Evolutionary conservation across 352 stramenopile genomes (phyloP).

Genomic region (Globisporangium spiculum): DNA sequence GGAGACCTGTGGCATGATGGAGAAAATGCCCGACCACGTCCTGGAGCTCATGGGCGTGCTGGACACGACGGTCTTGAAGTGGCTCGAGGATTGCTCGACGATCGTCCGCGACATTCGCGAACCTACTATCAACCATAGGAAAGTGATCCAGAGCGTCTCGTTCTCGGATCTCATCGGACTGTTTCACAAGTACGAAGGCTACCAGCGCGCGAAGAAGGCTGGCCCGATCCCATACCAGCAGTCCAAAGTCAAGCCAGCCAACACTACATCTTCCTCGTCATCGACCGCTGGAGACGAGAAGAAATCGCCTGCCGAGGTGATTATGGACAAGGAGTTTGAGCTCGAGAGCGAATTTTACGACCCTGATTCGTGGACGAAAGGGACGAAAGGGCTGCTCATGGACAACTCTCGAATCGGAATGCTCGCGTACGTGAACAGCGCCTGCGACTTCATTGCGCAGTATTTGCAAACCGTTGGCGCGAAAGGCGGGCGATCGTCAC

Average conservation of each 20-base stretch:
- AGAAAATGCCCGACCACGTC: slow-evolving; percentile 60
- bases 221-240: slow-evolving; percentile 54
- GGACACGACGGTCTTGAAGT: slow-evolving; percentile 62
- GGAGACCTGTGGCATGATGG: slow-evolving; percentile 68
- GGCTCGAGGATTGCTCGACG: slow-evolving; percentile 62
- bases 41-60: slow-evolving; percentile 59
- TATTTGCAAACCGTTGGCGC: slow-evolving; percentile 36
- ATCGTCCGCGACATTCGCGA: slow-evolving; percentile 83
- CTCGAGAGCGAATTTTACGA: slow-evolving; percentile 65
- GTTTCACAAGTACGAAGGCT: slow-evolving; percentile 72
- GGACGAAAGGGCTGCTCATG: slow-evolving; percentile 53
- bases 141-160: slow-evolving; percentile 52
- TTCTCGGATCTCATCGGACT: slow-evolving; percentile 52
- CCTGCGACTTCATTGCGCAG: slow-evolving; percentile 63
- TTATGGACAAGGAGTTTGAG: slow-evolving; percentile 57
- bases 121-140: slow-evolving; percentile 63
- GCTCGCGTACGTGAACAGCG: slow-evolving; percentile 78
- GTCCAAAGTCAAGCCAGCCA: slow-evolving; percentile 33
- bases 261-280: slow-evolving; percentile 8
- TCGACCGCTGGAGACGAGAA: slow-evolving; percentile 2
- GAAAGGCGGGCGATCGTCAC: background rate
- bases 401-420: slow-evolving; percentile 75
- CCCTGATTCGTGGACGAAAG: slow-evolving; percentile 47
- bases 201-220: slow-evolving; percentile 51
- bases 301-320: slow-evolving; percentile 31